Evolutionary conservation across 106 monocot genomes (phyloP).

Genomic region (Vanilla planifolia): DNA sequence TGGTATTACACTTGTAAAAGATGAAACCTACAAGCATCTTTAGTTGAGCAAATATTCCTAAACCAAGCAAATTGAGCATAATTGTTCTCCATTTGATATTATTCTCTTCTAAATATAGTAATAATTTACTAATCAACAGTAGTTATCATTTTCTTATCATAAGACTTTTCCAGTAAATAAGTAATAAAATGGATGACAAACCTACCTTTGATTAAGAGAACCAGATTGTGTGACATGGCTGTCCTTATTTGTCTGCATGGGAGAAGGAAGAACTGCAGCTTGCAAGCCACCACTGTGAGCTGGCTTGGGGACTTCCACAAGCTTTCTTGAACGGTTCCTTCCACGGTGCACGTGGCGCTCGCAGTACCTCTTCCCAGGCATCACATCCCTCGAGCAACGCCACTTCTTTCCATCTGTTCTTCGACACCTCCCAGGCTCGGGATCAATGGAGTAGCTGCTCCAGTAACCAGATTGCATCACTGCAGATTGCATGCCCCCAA

Average conservation of each 20-base stretch:
- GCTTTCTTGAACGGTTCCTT: constrained; percentile 68
- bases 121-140: too few relatives aligned
- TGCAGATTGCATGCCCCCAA: too few relatives aligned
- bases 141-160: too few relatives aligned
- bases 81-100: too few relatives aligned
- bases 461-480: too few relatives aligned
- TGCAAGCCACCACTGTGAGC: background rate
- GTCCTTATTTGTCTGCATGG: background rate
- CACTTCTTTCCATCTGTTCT: constrained; percentile 86
- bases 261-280: background rate
- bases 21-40: too few relatives aligned
- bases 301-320: constrained; percentile 26
- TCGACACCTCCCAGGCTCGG: constrained; percentile 79
- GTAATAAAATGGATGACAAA: background rate
- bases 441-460: too few relatives aligned
- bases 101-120: too few relatives aligned
- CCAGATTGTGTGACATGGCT: background rate
- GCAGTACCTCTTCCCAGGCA: constrained; percentile 71
- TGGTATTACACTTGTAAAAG: too few relatives aligned
- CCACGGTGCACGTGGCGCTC: constrained; percentile 54
- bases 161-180: too few relatives aligned
- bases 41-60: too few relatives aligned
- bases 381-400: constrained; percentile 88
- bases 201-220: constrained; percentile 15
- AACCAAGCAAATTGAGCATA: too few relatives aligned